Conservation (phyloP, 805 yeast species). For the Cyberlindnera subsufficiens region DNA sequence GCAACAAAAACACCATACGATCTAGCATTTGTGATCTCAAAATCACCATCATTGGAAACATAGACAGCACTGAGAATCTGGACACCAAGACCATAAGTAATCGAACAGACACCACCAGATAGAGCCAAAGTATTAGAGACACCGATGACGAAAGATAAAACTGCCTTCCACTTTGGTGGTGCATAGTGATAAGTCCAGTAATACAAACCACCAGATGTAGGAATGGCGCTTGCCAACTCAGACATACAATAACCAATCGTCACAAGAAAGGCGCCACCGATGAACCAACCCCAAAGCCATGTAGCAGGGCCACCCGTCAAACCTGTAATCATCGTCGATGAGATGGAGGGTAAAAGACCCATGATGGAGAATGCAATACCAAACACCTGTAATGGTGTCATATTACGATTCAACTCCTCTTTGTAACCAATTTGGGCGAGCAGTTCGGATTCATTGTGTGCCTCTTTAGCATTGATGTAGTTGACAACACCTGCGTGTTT, state of each 20-base stretch:
- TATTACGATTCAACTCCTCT: slow-evolving; percentile 54
- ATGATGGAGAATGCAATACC: slow-evolving; percentile 62
- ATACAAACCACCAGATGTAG: slow-evolving; percentile 72
- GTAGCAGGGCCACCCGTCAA: slow-evolving; percentile 47
- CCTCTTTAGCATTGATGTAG: slow-evolving; percentile 18
- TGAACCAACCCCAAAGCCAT: slow-evolving; percentile 69
- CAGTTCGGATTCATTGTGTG: slow-evolving; percentile 5
- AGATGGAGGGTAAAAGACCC: slow-evolving; percentile 57
- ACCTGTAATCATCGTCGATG: slow-evolving; percentile 44
- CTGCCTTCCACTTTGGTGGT: slow-evolving; percentile 43
- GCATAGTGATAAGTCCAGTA: slow-evolving; percentile 64
- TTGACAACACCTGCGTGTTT: slow-evolving; percentile 5
- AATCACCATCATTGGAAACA: slow-evolving; percentile 35
- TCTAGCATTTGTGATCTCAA: slow-evolving; percentile 43
- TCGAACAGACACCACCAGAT: slow-evolving; percentile 55
- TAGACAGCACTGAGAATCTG: slow-evolving; percentile 50
- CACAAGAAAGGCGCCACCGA: slow-evolving; percentile 49
- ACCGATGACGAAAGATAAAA: slow-evolving; percentile 55
- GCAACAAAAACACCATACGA: slow-evolving; percentile 55
- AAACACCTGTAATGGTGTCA: slow-evolving; percentile 52
- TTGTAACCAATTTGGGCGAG: slow-evolving; percentile 47
- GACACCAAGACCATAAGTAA: slow-evolving; percentile 56
- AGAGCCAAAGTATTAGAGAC: slow-evolving; percentile 60
- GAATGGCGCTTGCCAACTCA: slow-evolving; percentile 60
- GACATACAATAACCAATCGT: slow-evolving; percentile 59